These are phyloP conservation scores for Laburnicola sp. DNA, from an alignment of 2,329 filamentous ascomycete species.

Conservation along the genomic window DNA sequence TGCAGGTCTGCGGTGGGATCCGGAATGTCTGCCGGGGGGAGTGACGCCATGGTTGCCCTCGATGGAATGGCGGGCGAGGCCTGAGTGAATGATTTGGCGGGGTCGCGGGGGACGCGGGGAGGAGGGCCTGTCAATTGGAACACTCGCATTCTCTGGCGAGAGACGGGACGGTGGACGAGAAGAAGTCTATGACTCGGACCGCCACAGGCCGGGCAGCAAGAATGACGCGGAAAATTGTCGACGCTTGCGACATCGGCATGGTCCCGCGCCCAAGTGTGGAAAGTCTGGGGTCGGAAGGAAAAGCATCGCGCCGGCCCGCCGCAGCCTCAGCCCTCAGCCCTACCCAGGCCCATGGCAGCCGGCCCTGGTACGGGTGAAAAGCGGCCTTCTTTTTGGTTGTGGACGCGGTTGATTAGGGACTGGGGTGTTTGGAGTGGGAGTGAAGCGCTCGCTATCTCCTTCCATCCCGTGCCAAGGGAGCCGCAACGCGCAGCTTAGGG, in stretches of 20 bases:
- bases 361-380: not conserved
- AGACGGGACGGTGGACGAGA: not conserved
- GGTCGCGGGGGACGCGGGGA: constrained; percentile 11
- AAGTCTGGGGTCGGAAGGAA: constrained; percentile 14
- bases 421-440: too few species aligned
- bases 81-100: constrained; percentile 16
- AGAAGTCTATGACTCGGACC: constrained; percentile 2
- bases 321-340: constrained; percentile 17
- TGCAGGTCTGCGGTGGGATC: constrained; percentile 69
- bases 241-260: constrained; percentile 39
- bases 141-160: too few species aligned
- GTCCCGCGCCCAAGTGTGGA: constrained; percentile 21
- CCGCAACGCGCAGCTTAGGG: not conserved
- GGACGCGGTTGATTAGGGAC: too few species aligned
- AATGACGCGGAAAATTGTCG: constrained; percentile 27
- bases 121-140: not conserved
- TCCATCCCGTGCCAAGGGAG: too few species aligned
- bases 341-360: constrained; percentile 18
- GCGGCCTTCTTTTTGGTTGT: too few species aligned
- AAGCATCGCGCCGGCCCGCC: constrained; percentile 1
- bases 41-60: constrained; percentile 34
- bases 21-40: constrained; percentile 49
- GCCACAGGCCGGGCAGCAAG: not conserved
- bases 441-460: too few species aligned
- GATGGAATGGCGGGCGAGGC: constrained; percentile 19